Evolutionary conservation across 352 stramenopile species (phyloP).

Genomic region (Phytophthora pinifolia): DNA sequence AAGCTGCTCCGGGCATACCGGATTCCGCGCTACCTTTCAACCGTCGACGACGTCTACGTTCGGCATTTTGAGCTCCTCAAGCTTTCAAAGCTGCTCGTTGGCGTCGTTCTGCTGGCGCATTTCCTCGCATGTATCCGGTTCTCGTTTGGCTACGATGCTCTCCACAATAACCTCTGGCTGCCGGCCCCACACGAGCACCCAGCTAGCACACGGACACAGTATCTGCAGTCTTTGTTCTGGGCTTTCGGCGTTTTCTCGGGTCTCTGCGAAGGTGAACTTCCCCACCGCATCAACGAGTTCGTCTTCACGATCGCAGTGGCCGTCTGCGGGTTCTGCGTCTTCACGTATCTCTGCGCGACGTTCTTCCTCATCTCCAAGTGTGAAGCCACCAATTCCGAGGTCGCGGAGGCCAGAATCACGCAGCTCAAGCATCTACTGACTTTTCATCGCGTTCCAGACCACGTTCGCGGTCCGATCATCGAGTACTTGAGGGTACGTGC

Average conservation of each 20-base stretch:
- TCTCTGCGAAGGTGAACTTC: constrained; percentile 53
- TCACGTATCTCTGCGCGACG: constrained; percentile 60
- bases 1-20: constrained; percentile 40
- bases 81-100: constrained; percentile 46
- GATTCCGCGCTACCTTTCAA: constrained; percentile 42
- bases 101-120: constrained; percentile 43
- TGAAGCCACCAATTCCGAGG: constrained; percentile 45
- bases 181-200: constrained; percentile 11
- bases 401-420: constrained; percentile 49
- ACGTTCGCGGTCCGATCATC: constrained; percentile 38
- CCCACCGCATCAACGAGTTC: constrained; percentile 40
- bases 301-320: constrained; percentile 57
- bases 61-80: constrained; percentile 58
- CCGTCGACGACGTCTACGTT: constrained; percentile 56
- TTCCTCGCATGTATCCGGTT: constrained; percentile 51
- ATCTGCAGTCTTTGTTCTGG: constrained; percentile 61
- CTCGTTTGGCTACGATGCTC: constrained; percentile 46
- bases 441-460: constrained; percentile 48
- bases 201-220: constrained; percentile 21
- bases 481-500: constrained; percentile 46
- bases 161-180: constrained; percentile 43
- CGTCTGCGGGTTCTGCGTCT: constrained; percentile 52
- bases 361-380: constrained; percentile 76
- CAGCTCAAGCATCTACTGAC: constrained; percentile 58
- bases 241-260: constrained; percentile 50